Percentiles rank a stretch among this genome's conserved stretches.
Evolutionary conservation across 2,329 filamentous ascomycete species (phyloP).

Genomic region (Celoporthe dispersa): DNA sequence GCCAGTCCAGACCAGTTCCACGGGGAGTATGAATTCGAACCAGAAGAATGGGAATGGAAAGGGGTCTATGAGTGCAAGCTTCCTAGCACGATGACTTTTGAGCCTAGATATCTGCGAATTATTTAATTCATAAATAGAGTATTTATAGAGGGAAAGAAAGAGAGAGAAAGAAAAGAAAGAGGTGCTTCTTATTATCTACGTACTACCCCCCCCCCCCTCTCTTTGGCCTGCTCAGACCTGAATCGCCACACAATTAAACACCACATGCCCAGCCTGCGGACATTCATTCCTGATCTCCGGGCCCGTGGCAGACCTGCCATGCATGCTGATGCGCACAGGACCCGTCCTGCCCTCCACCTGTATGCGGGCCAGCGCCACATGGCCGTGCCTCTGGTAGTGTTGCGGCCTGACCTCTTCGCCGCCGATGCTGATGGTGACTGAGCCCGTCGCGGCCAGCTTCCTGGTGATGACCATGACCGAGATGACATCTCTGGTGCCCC

Average conservation of each 20-base stretch:
- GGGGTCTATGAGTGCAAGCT: too few relatives aligned
- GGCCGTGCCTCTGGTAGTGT: conserved; percentile 34
- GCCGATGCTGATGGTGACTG: conserved; percentile 45
- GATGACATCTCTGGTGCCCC: conserved; percentile 48
- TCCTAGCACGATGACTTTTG: too few relatives aligned
- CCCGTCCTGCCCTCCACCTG: conserved; percentile 45
- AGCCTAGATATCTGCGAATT: too few relatives aligned
- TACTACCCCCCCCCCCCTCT: background rate
- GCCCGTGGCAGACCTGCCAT: conserved; percentile 43
- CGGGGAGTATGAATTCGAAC: too few relatives aligned
- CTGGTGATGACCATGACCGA: conserved; percentile 47
- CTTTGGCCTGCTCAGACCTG: conserved; percentile 35
- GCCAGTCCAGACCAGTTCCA: too few relatives aligned
- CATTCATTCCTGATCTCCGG: conserved; percentile 42
- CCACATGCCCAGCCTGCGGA: conserved; percentile 36
- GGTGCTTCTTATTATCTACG: too few relatives aligned
- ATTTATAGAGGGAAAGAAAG: too few relatives aligned
- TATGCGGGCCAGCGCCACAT: conserved; percentile 44
- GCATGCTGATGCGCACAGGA: conserved; percentile 44
- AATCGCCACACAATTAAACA: conserved; percentile 43
- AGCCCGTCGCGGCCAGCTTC: conserved; percentile 32
- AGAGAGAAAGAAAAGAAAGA: too few relatives aligned
- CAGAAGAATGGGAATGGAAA: too few relatives aligned
- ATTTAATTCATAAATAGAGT: too few relatives aligned
- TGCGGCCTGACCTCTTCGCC: conserved; percentile 39